Evolutionary conservation across 768 basidiomycete genomes (phyloP), one percentile per base, ranked within the genome.

Genomic region (Termitomyces sp.): DNA sequence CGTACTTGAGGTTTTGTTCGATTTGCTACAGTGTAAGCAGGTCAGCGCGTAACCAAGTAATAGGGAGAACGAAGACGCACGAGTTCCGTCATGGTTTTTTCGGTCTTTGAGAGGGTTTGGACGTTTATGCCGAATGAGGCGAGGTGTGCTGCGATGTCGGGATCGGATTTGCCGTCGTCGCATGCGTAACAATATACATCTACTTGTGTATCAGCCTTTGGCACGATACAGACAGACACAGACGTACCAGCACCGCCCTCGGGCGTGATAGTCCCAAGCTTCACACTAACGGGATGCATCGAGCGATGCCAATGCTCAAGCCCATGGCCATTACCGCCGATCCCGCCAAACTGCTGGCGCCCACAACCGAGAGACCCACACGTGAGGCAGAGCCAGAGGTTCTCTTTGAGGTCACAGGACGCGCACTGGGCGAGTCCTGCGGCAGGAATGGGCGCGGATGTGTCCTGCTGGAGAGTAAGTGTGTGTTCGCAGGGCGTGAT

Each of bases 31-130:
- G 6, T 18, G 14, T 18, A 16, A 56, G 49, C n/a, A 9, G 20
- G n/a, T n/a, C 39, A 20, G n/a, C 55, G 22, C 29, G 16, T 39
- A 44, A 5, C 22, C 31, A 42, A 43, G 27, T 39, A 14, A 26
- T n/a, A 7, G 3, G 4, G 2, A 32, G 3, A 14, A 14, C 7
- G 14, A 4, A 48, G 16, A 53, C 83, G 50, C 58, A 94, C 94
- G 61, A 99, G 78, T 67, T 99, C 96, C 0, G 95, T 97, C 87
- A 97, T 92, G 56, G 86, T 92, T 74, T 97, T 98, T 69, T 97
- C 94, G 0, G 95, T 98, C 74, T 98, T 98, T 5, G 74, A 86
- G 66, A 91, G 86, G 0, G 79, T 81, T 37, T 81, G 78, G 1
- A 98, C 84, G 59, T 93, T 88, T 69, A 99, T 96, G 0, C 93